These are phyloP conservation scores for Fusarium acutatum DNA, from an alignment of 2,329 filamentous ascomycete species.

Conservation along the genomic window DNA sequence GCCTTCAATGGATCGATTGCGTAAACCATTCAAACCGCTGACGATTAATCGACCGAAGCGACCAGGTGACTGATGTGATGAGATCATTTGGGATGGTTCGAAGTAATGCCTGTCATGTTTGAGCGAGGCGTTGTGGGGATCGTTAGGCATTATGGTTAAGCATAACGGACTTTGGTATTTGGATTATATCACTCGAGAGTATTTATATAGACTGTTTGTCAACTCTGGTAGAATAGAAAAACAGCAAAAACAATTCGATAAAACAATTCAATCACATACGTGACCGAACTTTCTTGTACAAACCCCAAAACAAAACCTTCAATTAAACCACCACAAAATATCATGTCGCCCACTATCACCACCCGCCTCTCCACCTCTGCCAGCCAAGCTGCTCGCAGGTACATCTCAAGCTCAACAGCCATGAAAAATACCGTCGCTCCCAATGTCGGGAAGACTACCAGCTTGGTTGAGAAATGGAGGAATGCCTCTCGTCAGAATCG, in stretches of 20 bases:
- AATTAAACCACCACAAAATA: not conserved
- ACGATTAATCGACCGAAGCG: constrained; percentile 57
- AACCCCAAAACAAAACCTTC: not conserved
- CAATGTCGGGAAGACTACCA: not conserved
- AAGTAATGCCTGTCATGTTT: constrained; percentile 3
- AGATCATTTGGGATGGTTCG: constrained; percentile 1
- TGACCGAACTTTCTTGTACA: not conserved
- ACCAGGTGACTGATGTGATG: constrained; percentile 27
- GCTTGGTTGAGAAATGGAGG: constrained; percentile 38
- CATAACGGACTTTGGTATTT: constrained; percentile 28
- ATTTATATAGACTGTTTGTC: constrained; percentile 18
- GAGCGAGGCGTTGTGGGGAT: constrained; percentile 10
- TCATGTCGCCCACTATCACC: constrained; percentile 33
- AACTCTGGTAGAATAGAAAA: not conserved
- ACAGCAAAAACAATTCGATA: not conserved
- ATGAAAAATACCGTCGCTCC: constrained; percentile 12
- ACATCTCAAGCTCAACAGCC: constrained; percentile 37
- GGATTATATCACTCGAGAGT: not conserved
- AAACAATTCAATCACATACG: not conserved
- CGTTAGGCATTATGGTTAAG: constrained; percentile 33
- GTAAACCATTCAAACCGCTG: constrained; percentile 65
- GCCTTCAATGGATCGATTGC: constrained; percentile 59
- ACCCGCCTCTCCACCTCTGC: constrained; percentile 27
- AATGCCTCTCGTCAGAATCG: constrained; percentile 41
- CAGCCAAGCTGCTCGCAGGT: constrained; percentile 15